Evolutionary conservation across 1,139 yeast genomes (phyloP).

Genomic region (Protomyces macrosporus): DNA sequence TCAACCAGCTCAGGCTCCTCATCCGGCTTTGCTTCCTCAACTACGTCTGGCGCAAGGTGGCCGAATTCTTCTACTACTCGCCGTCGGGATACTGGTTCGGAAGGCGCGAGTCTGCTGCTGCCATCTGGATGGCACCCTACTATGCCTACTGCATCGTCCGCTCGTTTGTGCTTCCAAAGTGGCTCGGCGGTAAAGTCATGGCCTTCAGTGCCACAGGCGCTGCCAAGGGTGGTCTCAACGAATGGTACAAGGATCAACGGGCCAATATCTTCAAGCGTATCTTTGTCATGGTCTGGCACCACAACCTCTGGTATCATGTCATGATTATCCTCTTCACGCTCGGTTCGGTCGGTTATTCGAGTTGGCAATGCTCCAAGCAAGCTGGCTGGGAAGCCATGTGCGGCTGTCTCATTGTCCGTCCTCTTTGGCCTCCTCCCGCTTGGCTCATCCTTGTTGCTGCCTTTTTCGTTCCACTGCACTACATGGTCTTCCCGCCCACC

Average conservation of each 20-base stretch:
- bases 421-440: neutral
- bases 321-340: neutral
- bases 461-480: neutral
- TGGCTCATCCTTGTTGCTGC: neutral
- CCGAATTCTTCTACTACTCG: constrained; percentile 1
- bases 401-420: neutral
- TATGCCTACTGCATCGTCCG: constrained; percentile 2
- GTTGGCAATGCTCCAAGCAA: neutral
- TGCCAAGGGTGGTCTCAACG: neutral
- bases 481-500: neutral
- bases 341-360: neutral
- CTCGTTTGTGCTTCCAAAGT: neutral
- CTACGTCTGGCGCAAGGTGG: neutral
- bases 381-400: neutral
- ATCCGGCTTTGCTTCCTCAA: neutral
- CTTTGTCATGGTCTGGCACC: neutral
- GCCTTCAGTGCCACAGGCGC: neutral
- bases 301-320: neutral
- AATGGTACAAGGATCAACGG: neutral
- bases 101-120: neutral
- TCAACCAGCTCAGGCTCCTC: neutral
- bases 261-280: neutral
- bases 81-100: constrained; percentile 3
- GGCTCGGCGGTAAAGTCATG: constrained; percentile 6
- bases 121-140: constrained; percentile 6